Evolutionary conservation across 768 basidiomycete species (phyloP), one percentile per base, ranked within the genome.

Genomic region (Hygrophoropsis aurantiaca): DNA sequence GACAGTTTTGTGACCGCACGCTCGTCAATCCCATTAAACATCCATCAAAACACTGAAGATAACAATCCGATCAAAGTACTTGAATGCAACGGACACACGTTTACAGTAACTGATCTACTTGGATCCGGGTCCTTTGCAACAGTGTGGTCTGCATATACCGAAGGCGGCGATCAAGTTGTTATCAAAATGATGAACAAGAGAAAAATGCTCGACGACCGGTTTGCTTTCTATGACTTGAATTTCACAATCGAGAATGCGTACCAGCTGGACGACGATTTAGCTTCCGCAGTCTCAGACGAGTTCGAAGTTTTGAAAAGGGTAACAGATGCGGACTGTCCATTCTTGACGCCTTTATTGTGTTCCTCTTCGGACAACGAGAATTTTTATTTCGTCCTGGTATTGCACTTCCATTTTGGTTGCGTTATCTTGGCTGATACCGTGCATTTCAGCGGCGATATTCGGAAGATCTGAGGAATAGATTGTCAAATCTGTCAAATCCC

Each of bases 361-460:
- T 26, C 16, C 13, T 49, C 42, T 40, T 21, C 27, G 21, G 47
- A 49, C n/a, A 11, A 42, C 1, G 13, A 19, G 4, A 42, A 35
- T 16, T 20, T 42, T 24, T 49, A 49, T 35, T 33, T 42, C 20
- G 47, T 49, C 20, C 42, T 49, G 47, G 47, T 49, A 26, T n/a
- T 21, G 40, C 21, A 13, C 5, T 35, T 3, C 21, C 18, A 20
- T 18, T 19, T 23, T 35, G n/a, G 7, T 8, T 23, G 15, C 9
- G 6, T 8, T 5, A 11, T 11, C 5, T 13, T 7, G n/a, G 16
- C 24, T 23, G 23, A 21, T 21, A 3, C 16, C 11, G n/a, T 4
- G 15, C 15, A 6, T 25, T 26, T 5, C 24, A 42, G 40, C 40
- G 40, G 6, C 18, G 16, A 11, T 36, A 23, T 13, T 35, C 40